phyloP scores from a whole-genome alignment of 352 stramenopile genomes.

The Globisporangium camurandrum region DNA sequence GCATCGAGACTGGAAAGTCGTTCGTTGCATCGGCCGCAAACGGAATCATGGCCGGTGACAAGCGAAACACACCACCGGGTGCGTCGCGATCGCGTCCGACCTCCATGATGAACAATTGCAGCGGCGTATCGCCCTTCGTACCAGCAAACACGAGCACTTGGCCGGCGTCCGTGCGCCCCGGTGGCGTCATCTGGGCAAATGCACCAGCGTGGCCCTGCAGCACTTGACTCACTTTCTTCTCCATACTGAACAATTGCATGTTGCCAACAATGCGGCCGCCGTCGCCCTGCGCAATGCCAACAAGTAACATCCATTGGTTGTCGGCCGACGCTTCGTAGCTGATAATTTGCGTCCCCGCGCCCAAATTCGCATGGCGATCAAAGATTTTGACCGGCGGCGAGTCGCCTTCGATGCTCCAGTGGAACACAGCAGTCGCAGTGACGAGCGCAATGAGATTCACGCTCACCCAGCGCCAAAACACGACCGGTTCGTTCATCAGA shows the following conservation, averaged over 20 bases:
- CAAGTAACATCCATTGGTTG: slow-evolving; percentile 97
- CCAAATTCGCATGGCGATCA: slow-evolving; percentile 94
- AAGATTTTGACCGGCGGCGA: slow-evolving; percentile 95
- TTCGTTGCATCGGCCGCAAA: slow-evolving; percentile 93
- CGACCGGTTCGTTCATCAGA: slow-evolving; percentile 88
- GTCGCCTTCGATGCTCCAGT: slow-evolving; percentile 95
- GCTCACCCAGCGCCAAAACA: slow-evolving; percentile 99
- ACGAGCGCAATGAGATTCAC: slow-evolving; percentile 97
- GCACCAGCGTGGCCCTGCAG: slow-evolving; percentile 95
- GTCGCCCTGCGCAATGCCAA: slow-evolving; percentile 95
- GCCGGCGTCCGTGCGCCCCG: slow-evolving; percentile 88
- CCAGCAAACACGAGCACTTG: slow-evolving; percentile 86
- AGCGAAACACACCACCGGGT: slow-evolving; percentile 92
- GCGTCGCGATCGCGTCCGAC: slow-evolving; percentile 95
- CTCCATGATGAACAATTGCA: slow-evolving; percentile 97
- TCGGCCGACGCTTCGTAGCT: slow-evolving; percentile 98
- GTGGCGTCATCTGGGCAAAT: slow-evolving; percentile 95
- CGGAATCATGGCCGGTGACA: slow-evolving; percentile 92
- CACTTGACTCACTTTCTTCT: slow-evolving; percentile 98
- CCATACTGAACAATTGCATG: slow-evolving; percentile 98
- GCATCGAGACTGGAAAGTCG: slow-evolving; percentile 98
- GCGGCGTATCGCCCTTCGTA: slow-evolving; percentile 71
- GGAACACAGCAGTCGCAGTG: slow-evolving; percentile 94
- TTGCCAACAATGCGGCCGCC: slow-evolving; percentile 93
- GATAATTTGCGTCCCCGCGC: slow-evolving; percentile 97